A percentile compares a stretch with the other conserved stretches of the same genome.
These are phyloP conservation scores for Lentinula guzmanii DNA, from an alignment of 768 basidiomycete species.

Conservation along the genomic window DNA sequence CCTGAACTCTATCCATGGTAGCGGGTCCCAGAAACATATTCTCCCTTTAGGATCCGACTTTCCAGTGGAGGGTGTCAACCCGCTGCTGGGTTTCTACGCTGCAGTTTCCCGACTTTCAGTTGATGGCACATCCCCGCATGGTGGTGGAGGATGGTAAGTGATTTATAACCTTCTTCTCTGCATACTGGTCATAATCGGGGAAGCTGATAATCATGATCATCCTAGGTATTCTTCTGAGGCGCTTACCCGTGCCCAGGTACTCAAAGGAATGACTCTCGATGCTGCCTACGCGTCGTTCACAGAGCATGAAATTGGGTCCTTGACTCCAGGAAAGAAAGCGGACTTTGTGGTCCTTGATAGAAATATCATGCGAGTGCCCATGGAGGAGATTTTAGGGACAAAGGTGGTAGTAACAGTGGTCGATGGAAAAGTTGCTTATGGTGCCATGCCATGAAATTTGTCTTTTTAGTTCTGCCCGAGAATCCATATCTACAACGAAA, in stretches of 20 bases:
- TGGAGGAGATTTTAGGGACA: constrained; percentile 55
- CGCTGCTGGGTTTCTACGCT: constrained; percentile 86
- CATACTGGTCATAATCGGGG: neutral
- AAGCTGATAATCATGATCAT: neutral
- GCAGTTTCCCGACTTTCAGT: constrained; percentile 69
- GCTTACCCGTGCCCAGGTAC: constrained; percentile 75
- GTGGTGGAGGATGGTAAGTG: constrained; percentile 72
- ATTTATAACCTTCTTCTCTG: neutral
- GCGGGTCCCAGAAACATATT: constrained; percentile 43
- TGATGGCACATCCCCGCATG: constrained; percentile 78
- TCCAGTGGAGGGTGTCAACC: constrained; percentile 88
- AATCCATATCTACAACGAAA: no score
- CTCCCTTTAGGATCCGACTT: constrained; percentile 91
- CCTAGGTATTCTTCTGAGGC: constrained; percentile 68
- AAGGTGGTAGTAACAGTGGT: constrained; percentile 70
- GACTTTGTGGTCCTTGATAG: constrained; percentile 83
- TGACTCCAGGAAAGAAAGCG: constrained; percentile 73
- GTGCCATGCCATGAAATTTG: constrained; percentile 19
- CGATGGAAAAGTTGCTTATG: constrained; percentile 66
- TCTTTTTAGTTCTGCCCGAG: no score
- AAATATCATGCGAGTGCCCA: constrained; percentile 67
- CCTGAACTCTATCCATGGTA: constrained; percentile 15
- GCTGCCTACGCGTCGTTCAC: constrained; percentile 85
- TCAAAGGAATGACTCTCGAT: constrained; percentile 88
- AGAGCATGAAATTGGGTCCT: constrained; percentile 65